Conservation (phyloP, 176 grass and related monocot genomes). For the Oryza glumipatula region DNA sequence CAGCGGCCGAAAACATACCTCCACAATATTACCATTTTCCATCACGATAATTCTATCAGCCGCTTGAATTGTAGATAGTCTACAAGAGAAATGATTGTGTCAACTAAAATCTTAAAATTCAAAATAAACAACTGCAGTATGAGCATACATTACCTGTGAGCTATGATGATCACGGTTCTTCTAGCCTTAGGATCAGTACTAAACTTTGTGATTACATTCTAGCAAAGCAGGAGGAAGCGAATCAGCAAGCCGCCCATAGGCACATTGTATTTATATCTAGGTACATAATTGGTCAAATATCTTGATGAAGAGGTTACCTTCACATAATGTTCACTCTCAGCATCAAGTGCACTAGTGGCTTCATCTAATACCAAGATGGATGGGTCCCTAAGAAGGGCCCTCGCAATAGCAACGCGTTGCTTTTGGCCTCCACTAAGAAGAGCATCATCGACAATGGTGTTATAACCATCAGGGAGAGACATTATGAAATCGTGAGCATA, state of each 20-base stretch:
- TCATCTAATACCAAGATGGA: conserved; percentile 93
- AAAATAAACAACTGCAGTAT: conserved; percentile 25
- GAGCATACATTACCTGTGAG: conserved; percentile 68
- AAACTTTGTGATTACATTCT: conserved; percentile 76
- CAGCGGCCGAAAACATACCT: conserved; percentile 59
- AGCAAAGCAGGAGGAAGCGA: conserved; percentile 17
- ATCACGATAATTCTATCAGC: conserved; percentile 93
- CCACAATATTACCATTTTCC: conserved; percentile 82
- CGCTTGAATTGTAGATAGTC: conserved; percentile 92
- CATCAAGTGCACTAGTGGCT: conserved; percentile 94
- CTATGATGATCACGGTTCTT: conserved; percentile 94
- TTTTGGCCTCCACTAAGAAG: conserved; percentile 99
- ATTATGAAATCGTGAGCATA: conserved; percentile 89
- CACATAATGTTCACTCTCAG: conserved; percentile 94
- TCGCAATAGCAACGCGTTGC: conserved; percentile 93
- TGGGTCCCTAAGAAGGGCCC: conserved; percentile 87
- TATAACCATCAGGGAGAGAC: conserved; percentile 77
- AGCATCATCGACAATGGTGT: conserved; percentile 74
- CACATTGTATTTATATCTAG: conserved; percentile 9
- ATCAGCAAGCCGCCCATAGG: conserved; percentile 16
- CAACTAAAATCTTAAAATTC: conserved; percentile 9
- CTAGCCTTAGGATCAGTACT: conserved; percentile 51
- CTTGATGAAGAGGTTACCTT: conserved; percentile 58
- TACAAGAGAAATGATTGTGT: conserved; percentile 26
- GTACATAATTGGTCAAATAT: background rate